Percentiles rank a stretch among this genome's conserved stretches.
phyloP scores from a whole-genome alignment of 2,329 filamentous ascomycete species.

The Talaromyces sp. region DNA sequence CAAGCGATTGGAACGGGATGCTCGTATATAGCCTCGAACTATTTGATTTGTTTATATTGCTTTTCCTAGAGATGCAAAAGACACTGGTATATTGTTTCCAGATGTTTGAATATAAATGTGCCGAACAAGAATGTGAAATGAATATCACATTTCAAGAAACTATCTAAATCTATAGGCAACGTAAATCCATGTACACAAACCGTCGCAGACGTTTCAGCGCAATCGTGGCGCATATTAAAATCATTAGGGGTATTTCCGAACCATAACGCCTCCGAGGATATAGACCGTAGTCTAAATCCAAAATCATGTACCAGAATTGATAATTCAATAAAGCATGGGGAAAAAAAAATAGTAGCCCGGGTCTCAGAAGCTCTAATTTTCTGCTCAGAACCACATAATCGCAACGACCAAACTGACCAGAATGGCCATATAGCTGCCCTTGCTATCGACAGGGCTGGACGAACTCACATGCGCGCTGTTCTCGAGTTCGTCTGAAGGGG shows the following conservation, averaged over 20 bases:
- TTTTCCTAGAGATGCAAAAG: neutral
- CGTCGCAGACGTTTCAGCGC: neutral
- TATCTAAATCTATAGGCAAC: conserved; percentile 2
- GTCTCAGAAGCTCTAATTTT: too few relatives aligned
- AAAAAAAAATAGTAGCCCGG: neutral
- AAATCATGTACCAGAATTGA: neutral
- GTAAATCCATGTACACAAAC: neutral
- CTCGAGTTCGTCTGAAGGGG: neutral
- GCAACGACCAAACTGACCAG: conserved; percentile 17
- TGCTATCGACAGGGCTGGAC: conserved; percentile 12
- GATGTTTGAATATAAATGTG: neutral
- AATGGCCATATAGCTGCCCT: conserved; percentile 17
- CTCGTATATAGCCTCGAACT: conserved; percentile 18
- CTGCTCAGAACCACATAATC: conserved; percentile 16
- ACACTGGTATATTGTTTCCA: neutral
- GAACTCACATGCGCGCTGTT: conserved; percentile 2
- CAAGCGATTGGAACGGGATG: conserved; percentile 27
- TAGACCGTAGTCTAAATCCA: neutral
- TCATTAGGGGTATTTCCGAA: conserved; percentile 7
- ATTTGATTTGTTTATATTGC: neutral
- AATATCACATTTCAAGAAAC: neutral
- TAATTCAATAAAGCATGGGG: neutral
- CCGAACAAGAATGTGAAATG: neutral
- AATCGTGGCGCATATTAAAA: neutral
- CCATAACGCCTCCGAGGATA: neutral